These are phyloP conservation scores for Spinacia oleracea DNA, from an alignment of 179 eudicot species.

Conservation along the genomic window DNA sequence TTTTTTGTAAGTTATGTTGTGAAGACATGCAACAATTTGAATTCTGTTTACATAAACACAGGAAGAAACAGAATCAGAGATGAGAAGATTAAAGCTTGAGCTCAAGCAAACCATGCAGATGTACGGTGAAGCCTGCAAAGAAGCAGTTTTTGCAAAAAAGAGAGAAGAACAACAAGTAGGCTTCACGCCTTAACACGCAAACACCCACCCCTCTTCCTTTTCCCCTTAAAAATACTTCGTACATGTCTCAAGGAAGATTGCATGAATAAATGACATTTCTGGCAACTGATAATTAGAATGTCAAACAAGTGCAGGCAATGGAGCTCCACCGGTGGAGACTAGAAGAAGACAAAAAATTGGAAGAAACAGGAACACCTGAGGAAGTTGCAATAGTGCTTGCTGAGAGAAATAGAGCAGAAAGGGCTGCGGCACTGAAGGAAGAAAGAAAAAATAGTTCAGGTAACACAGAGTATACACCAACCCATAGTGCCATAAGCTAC, in stretches of 20 bases:
- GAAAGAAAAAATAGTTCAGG: conserved; percentile 22
- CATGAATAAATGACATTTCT: background rate
- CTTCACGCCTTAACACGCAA: background rate
- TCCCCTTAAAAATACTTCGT: background rate
- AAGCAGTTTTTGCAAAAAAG: conserved; percentile 71
- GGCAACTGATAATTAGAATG: conserved; percentile 12
- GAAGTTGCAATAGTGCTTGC: conserved; percentile 31
- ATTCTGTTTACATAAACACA: conserved; percentile 24
- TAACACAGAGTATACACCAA: conserved; percentile 17
- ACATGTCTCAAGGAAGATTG: background rate
- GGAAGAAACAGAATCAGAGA: conserved; percentile 83
- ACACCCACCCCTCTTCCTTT: background rate
- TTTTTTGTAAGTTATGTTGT: background rate
- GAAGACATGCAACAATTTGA: conserved; percentile 2
- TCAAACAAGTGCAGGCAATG: conserved; percentile 39
- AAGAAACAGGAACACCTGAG: conserved; percentile 28
- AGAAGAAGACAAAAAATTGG: conserved; percentile 37
- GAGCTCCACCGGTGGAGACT: conserved; percentile 44
- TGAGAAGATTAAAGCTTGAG: conserved; percentile 78
- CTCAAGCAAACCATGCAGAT: conserved; percentile 87
- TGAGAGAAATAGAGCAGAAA: conserved; percentile 23
- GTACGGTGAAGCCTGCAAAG: conserved; percentile 92
- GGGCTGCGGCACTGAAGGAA: conserved; percentile 20
- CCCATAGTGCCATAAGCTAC: conserved; percentile 36
- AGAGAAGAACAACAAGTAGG: conserved; percentile 33